These are phyloP conservation scores for Peronosclerospora sorghi DNA, from an alignment of 352 stramenopile species.

Conservation along the genomic window DNA sequence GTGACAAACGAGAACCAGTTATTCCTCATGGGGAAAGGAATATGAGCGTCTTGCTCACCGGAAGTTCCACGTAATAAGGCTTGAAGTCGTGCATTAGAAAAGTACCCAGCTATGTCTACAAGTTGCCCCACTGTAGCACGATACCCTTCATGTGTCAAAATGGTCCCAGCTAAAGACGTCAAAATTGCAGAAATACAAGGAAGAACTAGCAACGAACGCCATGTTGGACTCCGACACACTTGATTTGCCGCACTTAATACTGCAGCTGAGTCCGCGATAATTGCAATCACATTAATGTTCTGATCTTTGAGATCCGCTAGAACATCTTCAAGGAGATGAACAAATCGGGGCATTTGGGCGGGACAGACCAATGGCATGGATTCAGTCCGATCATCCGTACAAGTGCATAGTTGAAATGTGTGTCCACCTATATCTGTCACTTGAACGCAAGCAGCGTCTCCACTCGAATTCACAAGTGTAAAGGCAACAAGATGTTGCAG, in stretches of 20 bases:
- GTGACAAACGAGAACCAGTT: slow-evolving; percentile 59
- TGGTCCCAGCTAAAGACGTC: slow-evolving; percentile 35
- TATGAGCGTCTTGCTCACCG: slow-evolving; percentile 27
- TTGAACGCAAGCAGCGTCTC: slow-evolving; percentile 52
- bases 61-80: slow-evolving; percentile 23
- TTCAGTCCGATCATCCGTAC: slow-evolving; percentile 1
- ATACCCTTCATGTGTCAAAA: slow-evolving; percentile 48
- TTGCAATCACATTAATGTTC: slow-evolving; percentile 60
- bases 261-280: slow-evolving; percentile 59
- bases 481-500: slow-evolving; percentile 63
- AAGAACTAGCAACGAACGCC: slow-evolving; percentile 46
- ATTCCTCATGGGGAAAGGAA: slow-evolving; percentile 41
- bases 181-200: slow-evolving; percentile 52
- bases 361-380: slow-evolving; percentile 6
- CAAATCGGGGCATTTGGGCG: slow-evolving; percentile 9
- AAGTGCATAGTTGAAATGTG: slow-evolving; percentile 14
- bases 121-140: slow-evolving; percentile 36
- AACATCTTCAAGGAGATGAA: slow-evolving; percentile 45
- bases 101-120: slow-evolving; percentile 54
- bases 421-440: slow-evolving; percentile 42
- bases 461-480: slow-evolving; percentile 68
- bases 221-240: slow-evolving; percentile 30
- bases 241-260: slow-evolving; percentile 41
- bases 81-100: slow-evolving; percentile 41
- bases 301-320: slow-evolving; percentile 34